Evolutionary conservation across 441 rosid species (phyloP), one percentile per base, ranked within the genome.

Genomic region (Francoa sonchifolia): DNA sequence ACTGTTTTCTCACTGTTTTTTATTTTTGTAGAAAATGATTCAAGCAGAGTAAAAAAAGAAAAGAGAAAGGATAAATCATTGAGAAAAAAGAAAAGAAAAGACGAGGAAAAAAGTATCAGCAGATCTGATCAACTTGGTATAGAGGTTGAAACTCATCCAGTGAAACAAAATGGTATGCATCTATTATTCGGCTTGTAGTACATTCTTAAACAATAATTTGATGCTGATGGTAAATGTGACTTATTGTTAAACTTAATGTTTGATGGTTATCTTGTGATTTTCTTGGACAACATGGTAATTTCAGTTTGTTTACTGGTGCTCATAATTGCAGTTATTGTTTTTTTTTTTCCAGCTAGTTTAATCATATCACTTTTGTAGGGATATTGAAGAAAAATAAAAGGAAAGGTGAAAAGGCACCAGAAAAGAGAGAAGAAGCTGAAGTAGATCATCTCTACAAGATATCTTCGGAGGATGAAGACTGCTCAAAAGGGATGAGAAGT

Each of bases 401-500:
- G 60, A 72, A 58, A 43, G 57, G 39, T 13, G 65, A 53, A 25
- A 52, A 6, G 5, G 35, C 49, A 6, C 27, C 15, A 13, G 66
- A 63, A 50, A 71, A 55, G 53, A 69, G 47, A 17, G 66, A 16
- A 28, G 62, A 57, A 39, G 48, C 44, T 53, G 62, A 58, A 32
- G 43, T 57, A 36, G 80, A 71, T 41, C 76, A 67, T 27, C 82
- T 74, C 45, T 72, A 69, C 69, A 37, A 63, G 39, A 68, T 90
- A 19, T 73, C 95, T 62, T 83, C 99, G 15, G 94, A 79, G 39
- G 96, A 79, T 52, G 95, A 80, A 38, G 90, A 86, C 34, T 52
- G 68, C 68, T 67, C 80, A 3, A 73, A 58, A 55, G 99, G 99
- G 67, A 73, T 90, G 88, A 86, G 72, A 68, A 78, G 99, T 90